phyloP scores from a whole-genome alignment of 2,329 filamentous ascomycete genomes.

The Claviceps maximensis region DNA sequence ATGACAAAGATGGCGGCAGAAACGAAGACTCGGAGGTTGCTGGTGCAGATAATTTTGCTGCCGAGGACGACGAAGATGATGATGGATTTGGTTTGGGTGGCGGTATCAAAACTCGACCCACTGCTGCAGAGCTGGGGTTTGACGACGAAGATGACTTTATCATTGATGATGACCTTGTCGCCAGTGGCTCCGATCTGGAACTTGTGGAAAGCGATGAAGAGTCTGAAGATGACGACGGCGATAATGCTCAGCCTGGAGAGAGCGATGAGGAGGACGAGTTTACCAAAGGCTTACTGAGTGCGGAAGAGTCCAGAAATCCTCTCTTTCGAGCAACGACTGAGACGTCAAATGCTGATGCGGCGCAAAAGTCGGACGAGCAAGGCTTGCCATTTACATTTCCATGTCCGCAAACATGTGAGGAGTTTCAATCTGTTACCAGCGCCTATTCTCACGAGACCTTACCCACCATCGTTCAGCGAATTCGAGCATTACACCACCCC shows the following conservation, averaged over 20 bases:
- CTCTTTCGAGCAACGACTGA: slow-evolving; percentile 33
- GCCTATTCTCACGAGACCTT: slow-evolving; percentile 50
- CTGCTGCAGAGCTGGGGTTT: slow-evolving; percentile 53
- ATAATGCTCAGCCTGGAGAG: slow-evolving; percentile 19
- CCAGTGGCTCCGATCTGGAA: slow-evolving; percentile 62
- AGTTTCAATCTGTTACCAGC: slow-evolving; percentile 56
- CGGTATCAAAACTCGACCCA: slow-evolving; percentile 43
- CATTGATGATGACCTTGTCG: slow-evolving; percentile 78
- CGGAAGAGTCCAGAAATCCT: slow-evolving; percentile 41
- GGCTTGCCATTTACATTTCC: slow-evolving; percentile 71
- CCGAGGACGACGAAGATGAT: slow-evolving; percentile 33
- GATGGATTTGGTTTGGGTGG: slow-evolving; percentile 47
- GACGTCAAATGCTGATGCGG: slow-evolving; percentile 22
- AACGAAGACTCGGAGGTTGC: slow-evolving; percentile 21
- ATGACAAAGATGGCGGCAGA: slow-evolving; percentile 27
- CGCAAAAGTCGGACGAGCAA: slow-evolving; percentile 31
- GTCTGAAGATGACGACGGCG: slow-evolving; percentile 32
- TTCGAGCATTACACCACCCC: slow-evolving; percentile 83
- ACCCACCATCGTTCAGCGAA: slow-evolving; percentile 72
- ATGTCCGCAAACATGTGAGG: slow-evolving; percentile 66
- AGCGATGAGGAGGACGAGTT: slow-evolving; percentile 53
- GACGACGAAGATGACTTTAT: slow-evolving; percentile 93
- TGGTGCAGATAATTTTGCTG: slow-evolving; percentile 19
- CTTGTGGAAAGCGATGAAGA: slow-evolving; percentile 40
- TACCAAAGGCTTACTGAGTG: slow-evolving; percentile 51